Conservation (phyloP, 768 basidiomycete genomes). For the Baorangia bicolor region DNA sequence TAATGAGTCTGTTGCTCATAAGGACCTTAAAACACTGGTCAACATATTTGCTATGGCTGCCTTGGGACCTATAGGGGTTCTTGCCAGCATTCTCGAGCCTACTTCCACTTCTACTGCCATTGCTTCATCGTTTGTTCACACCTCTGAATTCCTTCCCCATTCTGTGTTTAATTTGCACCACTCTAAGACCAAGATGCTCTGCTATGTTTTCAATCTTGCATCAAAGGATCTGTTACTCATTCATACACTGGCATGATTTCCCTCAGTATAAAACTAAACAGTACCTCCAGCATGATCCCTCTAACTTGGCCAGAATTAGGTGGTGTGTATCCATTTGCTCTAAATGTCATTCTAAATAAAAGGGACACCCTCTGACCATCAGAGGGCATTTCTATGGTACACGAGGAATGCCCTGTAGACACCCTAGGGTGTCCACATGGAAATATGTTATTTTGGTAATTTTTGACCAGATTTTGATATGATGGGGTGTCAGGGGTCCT, state of each 20-base stretch:
- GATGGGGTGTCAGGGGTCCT: too few species aligned
- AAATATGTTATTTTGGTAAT: too few species aligned
- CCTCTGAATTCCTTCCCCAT: constrained; percentile 74
- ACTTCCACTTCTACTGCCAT: constrained; percentile 42
- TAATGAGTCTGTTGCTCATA: constrained; percentile 82
- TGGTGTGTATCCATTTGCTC: constrained; percentile 89
- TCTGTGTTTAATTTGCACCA: constrained; percentile 96
- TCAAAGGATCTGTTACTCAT: constrained; percentile 93
- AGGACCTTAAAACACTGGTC: constrained; percentile 73
- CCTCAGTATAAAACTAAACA: constrained; percentile 97
- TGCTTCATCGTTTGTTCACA: constrained; percentile 55
- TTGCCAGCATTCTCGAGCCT: constrained; percentile 49
- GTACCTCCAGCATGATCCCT: constrained; percentile 96
- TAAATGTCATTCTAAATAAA: too few species aligned
- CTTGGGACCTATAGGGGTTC: constrained; percentile 44
- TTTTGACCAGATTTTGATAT: too few species aligned
- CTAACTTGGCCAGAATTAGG: constrained; percentile 94
- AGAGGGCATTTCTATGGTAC: too few species aligned
- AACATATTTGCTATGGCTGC: constrained; percentile 78
- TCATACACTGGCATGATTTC: constrained; percentile 97
- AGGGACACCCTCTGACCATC: too few species aligned
- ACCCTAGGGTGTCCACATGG: too few species aligned
- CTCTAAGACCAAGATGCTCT: constrained; percentile 98
- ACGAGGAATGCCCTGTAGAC: too few species aligned
- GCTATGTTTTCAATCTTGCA: constrained; percentile 92